Evolutionary conservation across 371 early-diverging fungal genomes (phyloP), one percentile per base, ranked within the genome.

Genomic region (Lichtheimia hyalospora): DNA sequence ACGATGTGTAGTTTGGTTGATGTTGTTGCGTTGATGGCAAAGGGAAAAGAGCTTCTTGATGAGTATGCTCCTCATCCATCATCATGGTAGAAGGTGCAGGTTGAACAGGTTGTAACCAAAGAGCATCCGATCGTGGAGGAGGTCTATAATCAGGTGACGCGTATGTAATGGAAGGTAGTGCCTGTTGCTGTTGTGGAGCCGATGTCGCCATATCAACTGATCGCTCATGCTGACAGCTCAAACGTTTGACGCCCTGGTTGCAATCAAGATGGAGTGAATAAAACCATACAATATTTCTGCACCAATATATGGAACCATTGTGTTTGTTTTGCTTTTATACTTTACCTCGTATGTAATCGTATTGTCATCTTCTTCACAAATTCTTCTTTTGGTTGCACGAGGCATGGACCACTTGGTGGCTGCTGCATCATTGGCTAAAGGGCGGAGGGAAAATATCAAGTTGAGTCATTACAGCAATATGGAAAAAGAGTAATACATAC

Each of bases 91-190:
- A 15, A 34, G 42, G 60, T 8, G 44, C 42, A 24, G 14, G 63
- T 25, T 25, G 25, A 25, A 25, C 42, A 24, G 14, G 62, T 52
- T 58, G 63, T 10, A 63, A 24, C 63, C 63, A 63, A 42, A 63
- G 63, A 8, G 63, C 63, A 48, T 63, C 63, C 4, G 43, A 41
- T 14, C 63, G 63, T 46, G 67, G 67, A 10, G 64, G 64, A 25
- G 67, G 67, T 10, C 67, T 14, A 25, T 66, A 66, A 46, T 66
- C 67, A 2, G 67, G 61, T 12, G 67, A 62, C 13, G 67, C 67
- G 46, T 58, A 66, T n/a, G 67, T 66, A 24, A 66, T 56, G 6
- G 66, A 57, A 25, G 66, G 66, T 28, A 66, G 44, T 3, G 39
- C 25, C 5, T 48, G 5, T 39, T 49, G 59, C 2, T 49, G 25